Evolutionary conservation across 140 eudicot genomes (phyloP), one percentile per base, ranked within the genome.

Genomic region (Stevia rebaudiana): DNA sequence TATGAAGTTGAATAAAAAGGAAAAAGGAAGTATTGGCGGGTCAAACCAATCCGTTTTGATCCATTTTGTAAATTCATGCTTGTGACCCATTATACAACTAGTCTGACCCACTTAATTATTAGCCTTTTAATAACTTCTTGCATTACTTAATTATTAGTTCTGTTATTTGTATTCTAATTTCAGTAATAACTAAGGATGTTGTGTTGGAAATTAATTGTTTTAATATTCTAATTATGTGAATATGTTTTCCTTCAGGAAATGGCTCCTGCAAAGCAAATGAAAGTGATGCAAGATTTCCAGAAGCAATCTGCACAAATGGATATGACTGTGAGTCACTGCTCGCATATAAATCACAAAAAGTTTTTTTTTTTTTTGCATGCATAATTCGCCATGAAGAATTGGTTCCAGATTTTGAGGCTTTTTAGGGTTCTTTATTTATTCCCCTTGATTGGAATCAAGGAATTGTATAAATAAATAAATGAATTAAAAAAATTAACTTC

Each of bases 251-350:
- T 81, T 80, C 86, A 91, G 98, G 96, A 92, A 85, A 88, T 92
- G 98, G 95, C 73, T 33, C 98, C 98, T 43, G 94, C 92, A 43
- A 82, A 88, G 78, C 98, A 92, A 81, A 77, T 79, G 59, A 88
- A 92, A 81, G 81, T 88, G 72, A 79, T 92, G 63, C 87, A 79
- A 80, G 98, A 92, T 3, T 92, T 92, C 78, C 98, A 92, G 79
- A 88, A 71, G 75, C 96, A 92, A 59, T 92, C 98, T 28, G 98
- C 98, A 33, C 98, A 92, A 66, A 87, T 92, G 96, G 98, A 92
- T 79, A 92, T 92, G 98, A 92, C 98, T 36, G 98, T 92, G 79
- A 88, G 96, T 76, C 64, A 33, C 31, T 39, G 28, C 36, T 12
- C 58, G 47, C 61, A 52, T 4, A 53, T 39, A 49, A 17, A 41